Conservation (phyloP, 768 basidiomycete species). For the Suillus cothurnatus region DNA sequence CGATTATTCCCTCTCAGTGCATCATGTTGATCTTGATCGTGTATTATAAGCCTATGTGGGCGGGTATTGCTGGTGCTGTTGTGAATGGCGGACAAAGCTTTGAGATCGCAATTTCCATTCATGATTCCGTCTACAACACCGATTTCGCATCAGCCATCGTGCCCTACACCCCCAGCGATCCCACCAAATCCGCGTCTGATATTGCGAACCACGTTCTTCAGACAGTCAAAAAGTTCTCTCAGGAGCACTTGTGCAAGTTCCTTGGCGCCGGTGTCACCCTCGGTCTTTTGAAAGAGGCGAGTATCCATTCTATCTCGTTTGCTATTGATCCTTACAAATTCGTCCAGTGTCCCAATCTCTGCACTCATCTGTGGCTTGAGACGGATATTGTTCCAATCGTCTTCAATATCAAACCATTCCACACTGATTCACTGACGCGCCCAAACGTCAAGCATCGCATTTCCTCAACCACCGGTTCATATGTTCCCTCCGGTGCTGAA, state of each 20-base stretch:
- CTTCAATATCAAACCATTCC: constrained; percentile 83
- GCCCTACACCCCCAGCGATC: constrained; percentile 50
- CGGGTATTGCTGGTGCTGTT: constrained; percentile 68
- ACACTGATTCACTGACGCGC: constrained; percentile 75
- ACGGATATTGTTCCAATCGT: constrained; percentile 84
- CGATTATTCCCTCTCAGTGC: background rate
- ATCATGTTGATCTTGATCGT: constrained; percentile 16
- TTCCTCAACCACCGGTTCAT: constrained; percentile 78
- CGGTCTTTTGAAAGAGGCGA: constrained; percentile 67
- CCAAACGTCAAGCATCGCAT: constrained; percentile 84
- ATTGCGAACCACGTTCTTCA: constrained; percentile 68
- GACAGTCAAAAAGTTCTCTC: constrained; percentile 70
- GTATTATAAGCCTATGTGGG: constrained; percentile 79
- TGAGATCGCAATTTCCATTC: constrained; percentile 78
- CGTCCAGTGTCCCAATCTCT: constrained; percentile 71
- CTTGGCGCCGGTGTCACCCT: constrained; percentile 81
- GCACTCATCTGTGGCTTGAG: constrained; percentile 82
- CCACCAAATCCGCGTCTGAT: constrained; percentile 55
- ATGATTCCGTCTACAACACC: constrained; percentile 84
- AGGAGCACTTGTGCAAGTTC: constrained; percentile 84
- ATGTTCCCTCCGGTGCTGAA: constrained; percentile 74
- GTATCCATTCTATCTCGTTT: constrained; percentile 15
- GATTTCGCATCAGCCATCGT: constrained; percentile 68
- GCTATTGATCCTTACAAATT: constrained; percentile 21
- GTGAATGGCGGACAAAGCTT: constrained; percentile 60